Evolutionary conservation across 2,329 filamentous ascomycete species (phyloP), one percentile per base, ranked within the genome.

Genomic region (Aureobasidium namibiae): DNA sequence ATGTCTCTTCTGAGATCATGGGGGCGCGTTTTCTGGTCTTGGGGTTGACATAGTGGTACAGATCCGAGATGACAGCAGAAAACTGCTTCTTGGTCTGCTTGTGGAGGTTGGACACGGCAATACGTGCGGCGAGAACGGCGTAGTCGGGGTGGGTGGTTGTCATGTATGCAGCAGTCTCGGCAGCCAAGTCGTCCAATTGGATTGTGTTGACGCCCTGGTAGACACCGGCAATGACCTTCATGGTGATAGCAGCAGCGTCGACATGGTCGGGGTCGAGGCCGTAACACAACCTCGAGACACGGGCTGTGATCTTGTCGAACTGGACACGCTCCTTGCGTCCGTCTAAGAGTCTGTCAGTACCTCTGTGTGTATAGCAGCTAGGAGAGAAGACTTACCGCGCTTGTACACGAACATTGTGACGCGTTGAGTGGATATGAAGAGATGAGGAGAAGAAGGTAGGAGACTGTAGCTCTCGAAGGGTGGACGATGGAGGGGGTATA

Each of bases 41-140:
- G 63, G 92, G 91, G 79, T 99, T 99, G 75, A 95, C 80, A 75
- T 96, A 99, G 79, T 94, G 83, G 78, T 92, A 96, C 42, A 99
- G 85, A 70, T 99, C 94, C 68, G 85, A 87, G 68, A 99, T 83
- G 61, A 99, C 94, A 52, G 90, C 81, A n/a, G 94, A 97, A 80
- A 95, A 99, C 74, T 97, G 92, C 82, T 99, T 99, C 84, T 97
- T 97, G 65, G 94, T 99, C 82, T 99, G 94, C 80, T 99, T 99
- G 86, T 99, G 94, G 61, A 99, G 88, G 80, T 99, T 99, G 71
- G 94, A 99, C 59, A 99, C 94, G 67, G 94, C 94, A 72, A 99
- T 97, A 78, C 94, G 92, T 66, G 94, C 94, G 65, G 94, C 94
- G 61, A 99, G 90, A 73, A 97, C 95, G 73, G 94, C 94, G 75